Conservation (phyloP, 2,329 filamentous ascomycete species). For the Beauveria bassiana region DNA sequence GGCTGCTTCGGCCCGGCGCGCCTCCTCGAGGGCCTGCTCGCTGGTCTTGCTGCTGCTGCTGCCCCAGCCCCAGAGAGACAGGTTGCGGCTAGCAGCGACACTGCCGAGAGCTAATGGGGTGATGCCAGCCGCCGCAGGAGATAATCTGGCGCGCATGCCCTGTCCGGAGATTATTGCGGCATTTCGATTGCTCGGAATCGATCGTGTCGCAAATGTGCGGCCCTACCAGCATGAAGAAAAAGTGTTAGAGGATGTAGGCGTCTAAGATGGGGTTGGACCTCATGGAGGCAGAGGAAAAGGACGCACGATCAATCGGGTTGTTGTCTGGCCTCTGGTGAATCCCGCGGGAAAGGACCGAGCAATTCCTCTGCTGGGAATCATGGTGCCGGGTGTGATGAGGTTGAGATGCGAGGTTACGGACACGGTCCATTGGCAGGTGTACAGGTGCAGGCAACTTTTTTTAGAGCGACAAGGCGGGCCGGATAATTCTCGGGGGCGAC, state of each 20-base stretch:
- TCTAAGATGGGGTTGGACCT: no score
- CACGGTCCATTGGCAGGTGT: slow-evolving; percentile 16
- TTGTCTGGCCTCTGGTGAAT: slow-evolving; percentile 23
- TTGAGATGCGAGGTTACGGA: slow-evolving; percentile 13
- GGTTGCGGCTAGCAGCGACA: slow-evolving; percentile 21
- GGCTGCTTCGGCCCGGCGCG: slow-evolving; percentile 14
- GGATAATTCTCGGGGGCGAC: slow-evolving; percentile 28
- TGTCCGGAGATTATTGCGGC: slow-evolving; percentile 10
- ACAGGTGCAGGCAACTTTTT: slow-evolving; percentile 23
- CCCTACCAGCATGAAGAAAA: slow-evolving; percentile 18
- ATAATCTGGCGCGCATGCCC: background rate
- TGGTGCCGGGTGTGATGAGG: slow-evolving; percentile 22
- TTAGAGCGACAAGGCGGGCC: slow-evolving; percentile 17
- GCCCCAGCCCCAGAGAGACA: slow-evolving; percentile 22
- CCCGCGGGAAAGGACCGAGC: slow-evolving; percentile 30
- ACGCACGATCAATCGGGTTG: slow-evolving; percentile 22
- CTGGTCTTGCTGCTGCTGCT: slow-evolving; percentile 19
- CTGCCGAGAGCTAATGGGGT: slow-evolving; percentile 25
- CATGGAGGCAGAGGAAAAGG: background rate
- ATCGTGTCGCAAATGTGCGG: slow-evolving; percentile 19
- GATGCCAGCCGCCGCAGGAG: slow-evolving; percentile 10
- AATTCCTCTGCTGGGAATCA: slow-evolving; percentile 40
- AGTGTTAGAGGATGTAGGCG: slow-evolving; percentile 1
- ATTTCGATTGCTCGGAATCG: slow-evolving; percentile 18
- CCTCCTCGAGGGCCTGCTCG: slow-evolving; percentile 6